Percentiles rank a stretch among this genome's conserved stretches.
Evolutionary conservation across 1,139 yeast genomes (phyloP).

Genomic region (Diutina catenulata): DNA sequence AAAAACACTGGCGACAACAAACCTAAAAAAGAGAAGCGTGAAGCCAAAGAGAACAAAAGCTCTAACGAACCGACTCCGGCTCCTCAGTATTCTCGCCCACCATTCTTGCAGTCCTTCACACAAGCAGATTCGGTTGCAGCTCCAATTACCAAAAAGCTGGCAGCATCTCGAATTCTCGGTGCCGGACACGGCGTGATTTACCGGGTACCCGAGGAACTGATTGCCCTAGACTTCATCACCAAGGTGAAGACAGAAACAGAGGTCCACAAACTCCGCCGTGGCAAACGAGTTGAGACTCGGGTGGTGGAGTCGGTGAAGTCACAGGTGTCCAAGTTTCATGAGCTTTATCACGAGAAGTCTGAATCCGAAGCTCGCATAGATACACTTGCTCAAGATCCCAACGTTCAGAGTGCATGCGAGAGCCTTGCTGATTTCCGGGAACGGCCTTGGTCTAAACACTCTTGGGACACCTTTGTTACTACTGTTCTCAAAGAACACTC

Average conservation of each 20-base stretch:
- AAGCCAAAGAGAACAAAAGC: too few species aligned
- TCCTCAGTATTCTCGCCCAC: background rate
- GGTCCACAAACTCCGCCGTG: background rate
- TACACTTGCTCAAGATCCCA: background rate
- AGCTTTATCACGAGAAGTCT: background rate
- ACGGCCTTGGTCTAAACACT: background rate
- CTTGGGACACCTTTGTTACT: background rate
- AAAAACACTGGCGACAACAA: too few species aligned
- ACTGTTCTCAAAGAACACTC: background rate
- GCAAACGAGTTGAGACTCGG: background rate
- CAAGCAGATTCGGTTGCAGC: background rate
- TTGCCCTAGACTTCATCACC: slow-evolving; percentile 2
- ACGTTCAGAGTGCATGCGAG: background rate
- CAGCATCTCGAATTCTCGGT: background rate
- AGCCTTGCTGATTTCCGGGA: background rate
- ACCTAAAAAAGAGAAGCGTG: too few species aligned
- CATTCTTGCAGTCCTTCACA: background rate
- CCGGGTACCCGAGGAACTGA: background rate
- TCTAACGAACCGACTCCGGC: background rate
- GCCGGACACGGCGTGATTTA: background rate
- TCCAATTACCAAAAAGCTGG: background rate
- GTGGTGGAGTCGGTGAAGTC: background rate
- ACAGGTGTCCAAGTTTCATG: background rate
- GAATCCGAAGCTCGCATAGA: background rate
- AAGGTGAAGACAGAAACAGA: background rate